A percentile compares a stretch with the other conserved stretches of the same genome.
Conservation (phyloP, 805 yeast genomes). For the Candida palmyrensis region DNA sequence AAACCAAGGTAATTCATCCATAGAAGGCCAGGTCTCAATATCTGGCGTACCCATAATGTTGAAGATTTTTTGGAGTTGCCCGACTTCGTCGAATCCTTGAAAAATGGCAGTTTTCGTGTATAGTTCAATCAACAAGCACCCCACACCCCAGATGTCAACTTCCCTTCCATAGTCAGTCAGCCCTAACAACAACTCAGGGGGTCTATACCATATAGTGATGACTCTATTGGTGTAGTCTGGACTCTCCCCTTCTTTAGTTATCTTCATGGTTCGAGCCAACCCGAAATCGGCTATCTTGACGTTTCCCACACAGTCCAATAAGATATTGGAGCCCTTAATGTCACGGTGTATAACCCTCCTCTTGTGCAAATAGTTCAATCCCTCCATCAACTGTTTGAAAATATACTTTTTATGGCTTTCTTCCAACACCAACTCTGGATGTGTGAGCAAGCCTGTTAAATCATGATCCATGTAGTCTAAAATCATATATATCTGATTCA, state of each 20-base stretch:
- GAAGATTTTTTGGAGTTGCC: slow-evolving; percentile 73
- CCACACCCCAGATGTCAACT: slow-evolving; percentile 96
- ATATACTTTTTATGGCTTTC: slow-evolving; percentile 64
- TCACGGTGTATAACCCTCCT: slow-evolving; percentile 73
- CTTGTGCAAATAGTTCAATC: slow-evolving; percentile 64
- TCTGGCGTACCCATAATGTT: slow-evolving; percentile 86
- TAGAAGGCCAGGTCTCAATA: slow-evolving; percentile 66
- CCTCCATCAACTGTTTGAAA: slow-evolving; percentile 61
- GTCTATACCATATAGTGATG: slow-evolving; percentile 95
- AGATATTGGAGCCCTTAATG: slow-evolving; percentile 75
- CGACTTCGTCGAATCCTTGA: slow-evolving; percentile 85
- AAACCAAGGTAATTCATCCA: slow-evolving; percentile 87
- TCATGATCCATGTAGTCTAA: slow-evolving; percentile 94
- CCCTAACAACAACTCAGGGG: slow-evolving; percentile 89
- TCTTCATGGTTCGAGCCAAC: slow-evolving; percentile 70
- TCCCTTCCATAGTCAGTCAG: slow-evolving; percentile 86
- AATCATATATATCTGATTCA: slow-evolving; percentile 74
- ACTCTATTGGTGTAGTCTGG: slow-evolving; percentile 93
- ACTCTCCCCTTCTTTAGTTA: slow-evolving; percentile 42
- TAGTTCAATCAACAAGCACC: slow-evolving; percentile 82
- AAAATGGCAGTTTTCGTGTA: slow-evolving; percentile 72
- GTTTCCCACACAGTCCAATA: slow-evolving; percentile 57
- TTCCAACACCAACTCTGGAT: slow-evolving; percentile 58
- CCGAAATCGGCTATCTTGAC: slow-evolving; percentile 81
- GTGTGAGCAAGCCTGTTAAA: slow-evolving; percentile 78